Evolutionary conservation across 495 filamentous ascomycete species (phyloP).

Genomic region (Filosporella fistucella): DNA sequence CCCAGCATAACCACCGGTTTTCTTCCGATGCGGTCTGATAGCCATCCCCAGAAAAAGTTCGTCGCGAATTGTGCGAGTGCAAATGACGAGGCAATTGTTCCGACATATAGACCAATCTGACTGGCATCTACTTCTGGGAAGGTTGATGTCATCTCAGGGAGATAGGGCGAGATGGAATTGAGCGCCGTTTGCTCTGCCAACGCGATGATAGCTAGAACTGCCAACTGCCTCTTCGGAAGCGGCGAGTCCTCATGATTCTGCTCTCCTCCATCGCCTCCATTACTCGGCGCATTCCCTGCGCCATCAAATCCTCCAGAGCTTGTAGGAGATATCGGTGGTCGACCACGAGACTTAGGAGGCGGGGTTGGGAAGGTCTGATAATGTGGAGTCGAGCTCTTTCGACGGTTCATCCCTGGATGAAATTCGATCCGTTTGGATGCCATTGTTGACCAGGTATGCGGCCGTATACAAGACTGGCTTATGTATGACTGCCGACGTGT

Average conservation of each 20-base stretch:
- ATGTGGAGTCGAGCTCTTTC: slow-evolving; percentile 68
- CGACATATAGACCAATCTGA: slow-evolving; percentile 84
- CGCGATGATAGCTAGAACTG: slow-evolving; percentile 80
- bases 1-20: slow-evolving; percentile 91
- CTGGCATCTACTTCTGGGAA: slow-evolving; percentile 73
- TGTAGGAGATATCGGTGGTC: slow-evolving; percentile 11
- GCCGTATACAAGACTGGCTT: too few species aligned
- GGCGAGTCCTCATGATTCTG: slow-evolving; percentile 53
- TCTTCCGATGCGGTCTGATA: slow-evolving; percentile 84
- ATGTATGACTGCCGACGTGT: too few species aligned
- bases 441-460: not conserved
- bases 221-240: slow-evolving; percentile 77
- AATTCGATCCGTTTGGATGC: not conserved
- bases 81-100: slow-evolving; percentile 82
- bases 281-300: not conserved
- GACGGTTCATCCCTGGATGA: slow-evolving; percentile 30
- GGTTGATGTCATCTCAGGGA: slow-evolving; percentile 82
- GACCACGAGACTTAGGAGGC: slow-evolving; percentile 66
- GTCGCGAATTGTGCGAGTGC: slow-evolving; percentile 88
- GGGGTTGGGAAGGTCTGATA: slow-evolving; percentile 95
- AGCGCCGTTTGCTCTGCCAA: slow-evolving; percentile 93
- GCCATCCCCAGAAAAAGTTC: slow-evolving; percentile 91
- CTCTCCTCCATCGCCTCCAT: slow-evolving; percentile 21
- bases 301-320: slow-evolving; percentile 20
- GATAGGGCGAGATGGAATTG: slow-evolving; percentile 94